phyloP scores from a whole-genome alignment of 140 eudicot genomes.

The Artemisia princeps region DNA sequence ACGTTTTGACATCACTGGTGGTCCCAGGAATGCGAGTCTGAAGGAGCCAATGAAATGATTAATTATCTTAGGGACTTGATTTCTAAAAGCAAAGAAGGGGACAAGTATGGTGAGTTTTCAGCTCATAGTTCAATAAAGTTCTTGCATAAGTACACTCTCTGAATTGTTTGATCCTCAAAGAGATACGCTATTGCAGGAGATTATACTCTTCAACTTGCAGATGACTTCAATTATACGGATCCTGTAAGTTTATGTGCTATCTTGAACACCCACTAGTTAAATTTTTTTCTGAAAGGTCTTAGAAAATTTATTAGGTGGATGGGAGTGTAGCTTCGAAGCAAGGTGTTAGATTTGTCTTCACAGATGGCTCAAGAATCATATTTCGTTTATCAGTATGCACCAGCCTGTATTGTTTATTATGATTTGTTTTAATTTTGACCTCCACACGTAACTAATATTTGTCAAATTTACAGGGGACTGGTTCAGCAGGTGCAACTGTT shows the following conservation, averaged over 20 bases:
- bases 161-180: slow-evolving; percentile 20
- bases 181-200: slow-evolving; percentile 41
- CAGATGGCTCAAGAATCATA: slow-evolving; percentile 93
- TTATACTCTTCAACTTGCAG: slow-evolving; percentile 76
- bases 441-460: not conserved
- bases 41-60: slow-evolving; percentile 90
- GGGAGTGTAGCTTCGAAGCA: slow-evolving; percentile 88
- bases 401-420: not conserved
- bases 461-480: slow-evolving; percentile 61
- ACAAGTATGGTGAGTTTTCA: slow-evolving; percentile 52
- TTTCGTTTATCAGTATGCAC: slow-evolving; percentile 72
- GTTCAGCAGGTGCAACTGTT: slow-evolving; percentile 95
- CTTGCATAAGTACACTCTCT: not conserved
- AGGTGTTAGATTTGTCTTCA: slow-evolving; percentile 91
- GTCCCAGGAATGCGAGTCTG: slow-evolving; percentile 88
- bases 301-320: slow-evolving; percentile 56
- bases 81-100: slow-evolving; percentile 79
- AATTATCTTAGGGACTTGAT: slow-evolving; percentile 71
- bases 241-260: slow-evolving; percentile 59
- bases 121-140: slow-evolving; percentile 2
- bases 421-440: not conserved
- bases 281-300: slow-evolving; percentile 12
- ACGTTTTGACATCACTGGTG: slow-evolving; percentile 17
- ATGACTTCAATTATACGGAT: slow-evolving; percentile 85
- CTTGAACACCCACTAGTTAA: not conserved